Evolutionary conservation across 1,284 basidiomycete species (phyloP), one percentile per base, ranked within the genome.

Genomic region (Trichosporon coremiiforme): DNA sequence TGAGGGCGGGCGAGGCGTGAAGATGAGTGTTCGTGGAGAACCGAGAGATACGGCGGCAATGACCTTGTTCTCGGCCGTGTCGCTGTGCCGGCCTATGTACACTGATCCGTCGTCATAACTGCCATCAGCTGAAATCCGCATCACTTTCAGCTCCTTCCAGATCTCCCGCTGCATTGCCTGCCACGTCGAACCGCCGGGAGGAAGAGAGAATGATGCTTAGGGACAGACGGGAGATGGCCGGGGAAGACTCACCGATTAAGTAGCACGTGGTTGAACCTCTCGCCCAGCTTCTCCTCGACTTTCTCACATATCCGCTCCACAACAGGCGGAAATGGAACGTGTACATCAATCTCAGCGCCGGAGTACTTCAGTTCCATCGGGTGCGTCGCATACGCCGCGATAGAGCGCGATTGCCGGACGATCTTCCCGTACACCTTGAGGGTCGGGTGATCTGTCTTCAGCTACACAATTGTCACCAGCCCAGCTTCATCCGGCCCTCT

Each of bases 211-310:
- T n/a, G n/a, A n/a, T n/a, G n/a, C n/a, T n/a, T n/a, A n/a, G n/a
- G n/a, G n/a, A n/a, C n/a, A n/a, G n/a, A n/a, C n/a, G n/a, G n/a
- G n/a, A n/a, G n/a, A n/a, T n/a, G n/a, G n/a, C n/a, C n/a, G n/a
- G n/a, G n/a, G n/a, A 33, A 33, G 33, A 33, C 33, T 4, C 87
- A 88, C 22, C 79, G 76, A 69, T 88, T 88, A 72, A 87, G 77
- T 86, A 87, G 85, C 70, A 82, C 82, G 71, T 87, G 86, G 67
- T 87, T 87, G 80, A 87, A 87, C 31, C 71, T 75, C 5, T 85
- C 84, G 0, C 84, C 85, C 3, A 87, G 71, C 17, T 75, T 76
- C 0, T 73, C 73, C 62, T 86, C 83, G 2, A 87, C 78, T 29
- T 71, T 63, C 6, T 73, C 70, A 45, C 85, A 80, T 38, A 87